These are phyloP conservation scores for Geotrichum cucujoidarum DNA, from an alignment of 1,139 yeast species.

Conservation along the genomic window DNA sequence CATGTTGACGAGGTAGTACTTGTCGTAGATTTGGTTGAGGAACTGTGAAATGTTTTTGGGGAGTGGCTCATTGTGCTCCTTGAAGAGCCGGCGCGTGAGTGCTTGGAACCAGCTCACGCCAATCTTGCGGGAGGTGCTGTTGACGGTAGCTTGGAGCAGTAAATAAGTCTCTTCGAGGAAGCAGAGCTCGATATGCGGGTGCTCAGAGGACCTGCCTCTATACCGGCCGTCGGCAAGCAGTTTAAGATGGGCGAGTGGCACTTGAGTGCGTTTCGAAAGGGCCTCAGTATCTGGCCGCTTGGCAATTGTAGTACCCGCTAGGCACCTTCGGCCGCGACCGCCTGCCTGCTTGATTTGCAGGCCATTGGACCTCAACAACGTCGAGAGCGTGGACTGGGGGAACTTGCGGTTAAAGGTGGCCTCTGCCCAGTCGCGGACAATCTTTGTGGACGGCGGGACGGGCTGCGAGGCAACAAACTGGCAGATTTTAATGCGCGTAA, in stretches of 20 bases:
- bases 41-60: conserved; percentile 1
- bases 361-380: conserved; percentile 6
- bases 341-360: conserved; percentile 9
- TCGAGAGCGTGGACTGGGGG: conserved; percentile 13
- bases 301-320: background rate
- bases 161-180: background rate
- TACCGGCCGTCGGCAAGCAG: conserved; percentile 4
- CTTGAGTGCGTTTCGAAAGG: background rate
- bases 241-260: background rate
- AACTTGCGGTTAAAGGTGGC: conserved; percentile 5
- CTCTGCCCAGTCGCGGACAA: conserved; percentile 12
- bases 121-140: background rate
- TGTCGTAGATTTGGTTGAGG: background rate
- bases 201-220: conserved; percentile 1
- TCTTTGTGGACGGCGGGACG: conserved; percentile 9
- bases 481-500: conserved; percentile 9
- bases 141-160: background rate
- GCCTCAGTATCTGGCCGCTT: background rate
- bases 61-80: background rate
- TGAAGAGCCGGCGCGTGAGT: background rate
- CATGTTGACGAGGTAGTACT: background rate
- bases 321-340: conserved; percentile 11
- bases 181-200: background rate
- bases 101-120: background rate
- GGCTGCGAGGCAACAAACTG: conserved; percentile 1